phyloP scores from a whole-genome alignment of 2,329 filamentous ascomycete species.

The Xylaria sp. region DNA sequence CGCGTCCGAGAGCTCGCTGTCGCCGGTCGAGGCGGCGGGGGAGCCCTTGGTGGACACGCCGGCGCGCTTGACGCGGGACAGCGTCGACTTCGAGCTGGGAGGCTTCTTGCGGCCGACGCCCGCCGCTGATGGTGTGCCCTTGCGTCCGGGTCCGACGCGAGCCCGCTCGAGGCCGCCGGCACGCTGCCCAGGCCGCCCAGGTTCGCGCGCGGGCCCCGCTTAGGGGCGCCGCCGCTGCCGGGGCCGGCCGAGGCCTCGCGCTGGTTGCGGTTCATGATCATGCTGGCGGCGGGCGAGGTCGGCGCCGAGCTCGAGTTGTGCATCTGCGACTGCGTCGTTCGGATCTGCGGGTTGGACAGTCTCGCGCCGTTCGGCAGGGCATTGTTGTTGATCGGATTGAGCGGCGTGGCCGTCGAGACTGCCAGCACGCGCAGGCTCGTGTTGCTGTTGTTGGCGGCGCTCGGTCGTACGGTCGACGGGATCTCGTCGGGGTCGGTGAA shows the following conservation, averaged over 20 bases:
- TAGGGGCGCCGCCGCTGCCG: constrained; percentile 47
- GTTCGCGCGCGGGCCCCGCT: constrained; percentile 55
- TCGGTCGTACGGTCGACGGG: constrained; percentile 63
- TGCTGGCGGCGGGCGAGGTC: constrained; percentile 61
- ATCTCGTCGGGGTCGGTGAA: constrained; percentile 65
- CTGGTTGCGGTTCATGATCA: constrained; percentile 59
- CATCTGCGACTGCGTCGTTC: constrained; percentile 51
- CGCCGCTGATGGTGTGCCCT: constrained; percentile 42
- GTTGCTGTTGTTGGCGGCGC: constrained; percentile 57
- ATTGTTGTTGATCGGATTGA: constrained; percentile 43
- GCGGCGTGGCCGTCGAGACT: constrained; percentile 39
- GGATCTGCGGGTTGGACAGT: constrained; percentile 49
- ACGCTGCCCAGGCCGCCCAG: constrained; percentile 50
- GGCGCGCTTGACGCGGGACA: constrained; percentile 64
- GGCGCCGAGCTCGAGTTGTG: constrained; percentile 60
- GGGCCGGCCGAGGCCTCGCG: constrained; percentile 63
- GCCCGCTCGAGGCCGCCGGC: constrained; percentile 57
- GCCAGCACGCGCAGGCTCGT: constrained; percentile 42
- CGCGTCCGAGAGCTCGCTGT: constrained; percentile 67
- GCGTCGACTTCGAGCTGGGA: constrained; percentile 55
- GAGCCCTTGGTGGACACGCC: constrained; percentile 59
- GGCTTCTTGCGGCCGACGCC: constrained; percentile 41
- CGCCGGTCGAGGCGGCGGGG: constrained; percentile 63
- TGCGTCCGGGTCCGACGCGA: constrained; percentile 54
- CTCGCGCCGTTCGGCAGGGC: constrained; percentile 48